Evolutionary conservation across 1,284 basidiomycete genomes (phyloP), one percentile per base, ranked within the genome.

Genomic region (Ganoderma meredithae): DNA sequence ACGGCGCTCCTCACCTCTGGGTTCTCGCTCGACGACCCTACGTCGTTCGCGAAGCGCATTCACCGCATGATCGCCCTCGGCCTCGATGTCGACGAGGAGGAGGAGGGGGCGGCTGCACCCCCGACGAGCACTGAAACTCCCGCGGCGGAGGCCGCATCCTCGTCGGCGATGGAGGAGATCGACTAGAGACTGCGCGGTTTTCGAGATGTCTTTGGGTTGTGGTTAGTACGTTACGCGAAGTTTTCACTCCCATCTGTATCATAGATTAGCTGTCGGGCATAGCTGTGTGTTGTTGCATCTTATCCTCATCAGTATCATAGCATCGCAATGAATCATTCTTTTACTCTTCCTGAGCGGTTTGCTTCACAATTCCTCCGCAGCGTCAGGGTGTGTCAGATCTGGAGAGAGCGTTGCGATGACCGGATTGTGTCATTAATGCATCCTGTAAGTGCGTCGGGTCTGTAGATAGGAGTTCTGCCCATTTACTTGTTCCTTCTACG

Each of bases 21-120:
- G 69, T 99, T 99, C 88, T 91, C 95, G 67, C 90, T 99, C 71
- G 96, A 98, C 77, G 94, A 97, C 82, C 98, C 97, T 25, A 91
- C 94, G 74, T 95, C 95, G 76, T 99, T 98, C 82, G 95, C 96
- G 74, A 92, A 93, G 86, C 95, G 97, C 75, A 98, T 99, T 80
- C 92, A 98, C 89, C 93, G 96, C 77, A 98, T 99, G 95, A 97
- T 99, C 83, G 87, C 87, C 49, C 86, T 95, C 74, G 93, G 93
- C 75, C 90, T 95, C 67, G 93, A 95, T 77, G 93, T 95, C 65
- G 93, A 93, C 62, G 93, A 94, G 64, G 91, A 91, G 73, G 84
- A 85, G 71, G 79, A 81, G 31, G 81, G 82, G 63, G 66, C 76
- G 53, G 73, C 72, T 1, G 75, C 80, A 33, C 81, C 81, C 15